Evolutionary conservation across 208 protist species (phyloP).

Genomic region (Phytomonas francai): DNA sequence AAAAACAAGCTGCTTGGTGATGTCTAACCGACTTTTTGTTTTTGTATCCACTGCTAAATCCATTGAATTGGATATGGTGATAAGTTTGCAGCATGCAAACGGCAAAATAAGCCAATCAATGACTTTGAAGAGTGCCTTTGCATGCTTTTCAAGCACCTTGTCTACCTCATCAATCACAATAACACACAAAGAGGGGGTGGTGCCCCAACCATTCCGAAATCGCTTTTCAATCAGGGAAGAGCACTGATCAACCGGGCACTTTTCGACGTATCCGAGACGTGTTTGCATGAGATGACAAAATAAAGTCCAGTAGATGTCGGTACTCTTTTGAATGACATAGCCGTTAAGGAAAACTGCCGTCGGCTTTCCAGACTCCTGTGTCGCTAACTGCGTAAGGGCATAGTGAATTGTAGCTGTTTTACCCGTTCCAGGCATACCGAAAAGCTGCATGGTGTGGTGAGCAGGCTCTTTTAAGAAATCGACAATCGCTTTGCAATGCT

Average conservation of each 20-base stretch:
- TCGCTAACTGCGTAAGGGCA: constrained; percentile 46
- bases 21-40: constrained; percentile 72
- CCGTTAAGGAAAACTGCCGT: constrained; percentile 86
- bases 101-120: constrained; percentile 84
- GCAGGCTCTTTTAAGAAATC: constrained; percentile 59
- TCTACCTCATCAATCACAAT: constrained; percentile 89
- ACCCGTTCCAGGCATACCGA: constrained; percentile 87
- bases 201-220: constrained; percentile 66
- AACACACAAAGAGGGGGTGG: constrained; percentile 36
- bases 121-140: constrained; percentile 75
- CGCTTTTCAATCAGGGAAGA: constrained; percentile 68
- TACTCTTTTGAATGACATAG: constrained; percentile 81
- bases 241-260: constrained; percentile 52
- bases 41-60: constrained; percentile 78
- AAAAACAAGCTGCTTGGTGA: constrained; percentile 79
- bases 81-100: constrained; percentile 73
- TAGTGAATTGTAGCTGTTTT: constrained; percentile 82
- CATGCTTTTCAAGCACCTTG: constrained; percentile 74
- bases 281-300: constrained; percentile 64
- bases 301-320: constrained; percentile 84
- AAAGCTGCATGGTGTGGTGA: constrained; percentile 81
- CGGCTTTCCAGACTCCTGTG: constrained; percentile 22
- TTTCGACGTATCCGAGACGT: constrained; percentile 39
- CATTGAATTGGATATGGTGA: constrained; percentile 88
- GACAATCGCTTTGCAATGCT: constrained; percentile 48